Conservation (phyloP, 352 stramenopile genomes). For the Paralagenidium karlingii region DNA sequence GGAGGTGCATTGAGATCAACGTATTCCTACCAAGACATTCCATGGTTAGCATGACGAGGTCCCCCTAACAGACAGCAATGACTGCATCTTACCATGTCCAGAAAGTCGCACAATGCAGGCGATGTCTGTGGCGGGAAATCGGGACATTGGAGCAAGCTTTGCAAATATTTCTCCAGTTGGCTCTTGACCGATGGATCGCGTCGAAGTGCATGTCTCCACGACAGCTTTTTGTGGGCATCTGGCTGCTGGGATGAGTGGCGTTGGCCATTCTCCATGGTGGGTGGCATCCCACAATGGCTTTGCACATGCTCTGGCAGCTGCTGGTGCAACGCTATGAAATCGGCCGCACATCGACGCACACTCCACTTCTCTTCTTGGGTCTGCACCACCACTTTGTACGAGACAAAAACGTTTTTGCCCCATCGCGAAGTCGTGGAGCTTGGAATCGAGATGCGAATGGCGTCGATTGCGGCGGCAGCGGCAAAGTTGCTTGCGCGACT, state of each 20-base stretch:
- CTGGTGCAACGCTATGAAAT: slow-evolving; percentile 37
- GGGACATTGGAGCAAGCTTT: slow-evolving; percentile 30
- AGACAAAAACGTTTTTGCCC: slow-evolving; percentile 56
- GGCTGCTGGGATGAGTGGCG: no score
- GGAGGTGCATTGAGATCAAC: no score
- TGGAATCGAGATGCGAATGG: slow-evolving; percentile 48
- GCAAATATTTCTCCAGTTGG: slow-evolving; percentile 49
- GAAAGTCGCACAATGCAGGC: slow-evolving; percentile 54
- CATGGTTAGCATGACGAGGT: no score
- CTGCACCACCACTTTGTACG: slow-evolving; percentile 61
- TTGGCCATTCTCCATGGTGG: no score
- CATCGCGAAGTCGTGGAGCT: slow-evolving; percentile 53
- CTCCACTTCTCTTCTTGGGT: slow-evolving; percentile 61
- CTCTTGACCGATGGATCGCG: slow-evolving; percentile 51
- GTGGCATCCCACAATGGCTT: slow-evolving; percentile 25
- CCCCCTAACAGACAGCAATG: no score
- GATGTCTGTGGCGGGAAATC: slow-evolving; percentile 35
- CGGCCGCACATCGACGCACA: slow-evolving; percentile 42
- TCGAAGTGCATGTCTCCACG: slow-evolving; percentile 37
- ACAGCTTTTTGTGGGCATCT: slow-evolving; percentile 25
- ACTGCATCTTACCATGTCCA: slow-evolving; percentile 76
- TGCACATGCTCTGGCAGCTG: slow-evolving; percentile 34
- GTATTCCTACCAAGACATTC: no score
- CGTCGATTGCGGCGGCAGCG: no score
- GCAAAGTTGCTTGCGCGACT: no score